Conservation (phyloP, 2,329 filamentous ascomycete species). For the Metarhizium robertsii region DNA sequence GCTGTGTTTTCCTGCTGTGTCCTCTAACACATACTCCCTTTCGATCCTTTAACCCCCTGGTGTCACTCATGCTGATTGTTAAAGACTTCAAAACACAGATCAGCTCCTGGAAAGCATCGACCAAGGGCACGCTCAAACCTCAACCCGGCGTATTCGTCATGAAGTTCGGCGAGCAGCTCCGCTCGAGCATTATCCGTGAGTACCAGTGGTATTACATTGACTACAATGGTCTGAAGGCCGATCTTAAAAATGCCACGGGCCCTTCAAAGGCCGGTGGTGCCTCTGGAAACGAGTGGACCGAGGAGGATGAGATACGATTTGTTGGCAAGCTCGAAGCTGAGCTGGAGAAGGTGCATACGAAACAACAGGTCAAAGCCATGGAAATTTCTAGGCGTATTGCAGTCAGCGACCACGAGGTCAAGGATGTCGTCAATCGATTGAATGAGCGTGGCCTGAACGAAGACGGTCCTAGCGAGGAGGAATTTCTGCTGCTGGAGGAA, state of each 20-base stretch:
- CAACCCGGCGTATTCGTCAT: slow-evolving; percentile 49
- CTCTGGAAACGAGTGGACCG: slow-evolving; percentile 63
- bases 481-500: slow-evolving; percentile 88
- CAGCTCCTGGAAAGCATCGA: slow-evolving; percentile 30
- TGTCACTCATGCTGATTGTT: slow-evolving; percentile 40
- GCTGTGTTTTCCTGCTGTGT: not conserved
- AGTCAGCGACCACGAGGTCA: slow-evolving; percentile 80
- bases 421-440: slow-evolving; percentile 70
- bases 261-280: slow-evolving; percentile 28
- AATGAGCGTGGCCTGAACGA: slow-evolving; percentile 50
- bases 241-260: slow-evolving; percentile 67
- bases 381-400: slow-evolving; percentile 90
- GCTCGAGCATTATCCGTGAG: slow-evolving; percentile 90
- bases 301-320: slow-evolving; percentile 86
- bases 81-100: slow-evolving; percentile 37
- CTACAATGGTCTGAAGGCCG: slow-evolving; percentile 86
- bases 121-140: slow-evolving; percentile 23
- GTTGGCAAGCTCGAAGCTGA: slow-evolving; percentile 80
- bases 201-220: slow-evolving; percentile 98
- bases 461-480: slow-evolving; percentile 69
- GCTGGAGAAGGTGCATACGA: slow-evolving; percentile 94
- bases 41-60: not conserved
- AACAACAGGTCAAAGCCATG: slow-evolving; percentile 94
- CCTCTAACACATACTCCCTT: not conserved
- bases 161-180: slow-evolving; percentile 94